phyloP scores from a whole-genome alignment of 2,329 filamentous ascomycete species.

The Alternaria sp. region DNA sequence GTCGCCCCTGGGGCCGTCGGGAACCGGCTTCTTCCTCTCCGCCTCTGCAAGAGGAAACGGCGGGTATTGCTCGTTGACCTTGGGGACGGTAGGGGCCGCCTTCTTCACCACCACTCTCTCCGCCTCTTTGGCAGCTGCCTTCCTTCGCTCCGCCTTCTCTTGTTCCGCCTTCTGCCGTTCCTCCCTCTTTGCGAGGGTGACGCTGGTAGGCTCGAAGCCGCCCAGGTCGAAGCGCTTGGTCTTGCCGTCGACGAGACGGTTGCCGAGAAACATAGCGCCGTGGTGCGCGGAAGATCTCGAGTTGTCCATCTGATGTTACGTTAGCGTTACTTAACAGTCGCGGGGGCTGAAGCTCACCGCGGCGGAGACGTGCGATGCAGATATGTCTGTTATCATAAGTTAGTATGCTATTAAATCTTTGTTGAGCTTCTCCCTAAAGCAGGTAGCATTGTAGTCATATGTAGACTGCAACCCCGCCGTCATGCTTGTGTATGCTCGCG shows the following conservation, averaged over 20 bases:
- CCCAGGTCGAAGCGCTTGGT: neutral
- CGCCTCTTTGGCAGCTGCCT: neutral
- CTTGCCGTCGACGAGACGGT: neutral
- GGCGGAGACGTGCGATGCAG: neutral
- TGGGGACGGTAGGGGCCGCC: neutral
- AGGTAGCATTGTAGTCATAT: neutral
- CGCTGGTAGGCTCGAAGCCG: neutral
- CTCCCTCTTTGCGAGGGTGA: neutral
- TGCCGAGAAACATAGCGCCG: neutral
- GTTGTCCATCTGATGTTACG: neutral
- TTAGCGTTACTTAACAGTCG: neutral
- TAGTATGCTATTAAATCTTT: neutral
- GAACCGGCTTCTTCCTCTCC: neutral
- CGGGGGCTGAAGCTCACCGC: neutral
- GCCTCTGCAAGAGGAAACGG: neutral
- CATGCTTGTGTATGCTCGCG: neutral
- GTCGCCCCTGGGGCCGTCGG: neutral
- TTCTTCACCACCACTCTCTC: neutral
- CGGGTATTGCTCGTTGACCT: neutral
- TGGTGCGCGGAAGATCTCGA: neutral
- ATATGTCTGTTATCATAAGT: neutral
- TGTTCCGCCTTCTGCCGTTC: neutral
- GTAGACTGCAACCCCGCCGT: neutral
- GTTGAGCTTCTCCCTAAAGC: neutral
- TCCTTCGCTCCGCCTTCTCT: neutral